Evolutionary conservation across 441 rosid genomes (phyloP).

Genomic region (Arabidopsis lyrata): DNA sequence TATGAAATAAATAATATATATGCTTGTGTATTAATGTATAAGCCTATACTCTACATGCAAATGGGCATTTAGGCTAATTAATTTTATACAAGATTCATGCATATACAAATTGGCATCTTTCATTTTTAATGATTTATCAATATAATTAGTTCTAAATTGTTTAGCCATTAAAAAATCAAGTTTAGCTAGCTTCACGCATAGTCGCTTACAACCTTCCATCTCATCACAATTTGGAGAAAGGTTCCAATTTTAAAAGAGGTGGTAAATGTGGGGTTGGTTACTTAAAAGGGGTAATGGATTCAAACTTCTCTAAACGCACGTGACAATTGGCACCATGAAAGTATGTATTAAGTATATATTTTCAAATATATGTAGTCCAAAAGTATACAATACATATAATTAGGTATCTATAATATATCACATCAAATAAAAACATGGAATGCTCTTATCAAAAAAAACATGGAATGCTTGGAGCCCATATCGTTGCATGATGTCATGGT

Average conservation of each 20-base stretch:
- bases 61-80: conserved; percentile 16
- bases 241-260: conserved; percentile 18
- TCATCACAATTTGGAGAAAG: no score
- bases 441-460: conserved; percentile 38
- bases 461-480: conserved; percentile 45
- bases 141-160: conserved; percentile 1
- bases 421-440: conserved; percentile 40
- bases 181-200: conserved; percentile 22
- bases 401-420: conserved; percentile 26
- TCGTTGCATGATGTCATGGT: conserved; percentile 64
- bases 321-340: conserved; percentile 18
- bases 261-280: conserved; percentile 33
- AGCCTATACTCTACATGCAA: conserved; percentile 37
- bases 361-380: not conserved
- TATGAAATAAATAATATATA: conserved; percentile 14
- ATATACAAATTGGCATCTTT: conserved; percentile 27
- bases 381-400: not conserved
- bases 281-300: conserved; percentile 8
- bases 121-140: not conserved
- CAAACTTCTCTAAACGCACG: conserved; percentile 28
- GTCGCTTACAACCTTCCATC: conserved; percentile 11
- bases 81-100: conserved; percentile 30
- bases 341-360: conserved; percentile 8
- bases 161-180: not conserved
- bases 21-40: conserved; percentile 16